Evolutionary conservation across 1,284 basidiomycete genomes (phyloP).

Genomic region (Moesziomyces sp.): DNA sequence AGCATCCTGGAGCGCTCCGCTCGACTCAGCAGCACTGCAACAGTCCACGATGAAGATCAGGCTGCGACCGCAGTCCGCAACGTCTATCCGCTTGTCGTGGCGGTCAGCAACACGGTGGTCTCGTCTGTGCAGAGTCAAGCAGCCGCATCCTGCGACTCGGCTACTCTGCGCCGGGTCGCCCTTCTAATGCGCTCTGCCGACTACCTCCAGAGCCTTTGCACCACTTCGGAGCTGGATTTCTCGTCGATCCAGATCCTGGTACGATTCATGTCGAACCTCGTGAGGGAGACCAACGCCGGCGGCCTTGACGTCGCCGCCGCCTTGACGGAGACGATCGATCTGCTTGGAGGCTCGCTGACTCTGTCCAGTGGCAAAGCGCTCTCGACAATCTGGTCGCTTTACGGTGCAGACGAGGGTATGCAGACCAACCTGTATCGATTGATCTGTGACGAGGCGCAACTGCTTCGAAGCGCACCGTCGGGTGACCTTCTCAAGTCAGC

Average conservation of each 20-base stretch:
- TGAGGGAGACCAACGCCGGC: constrained; percentile 16
- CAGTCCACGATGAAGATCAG: constrained; percentile 33
- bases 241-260: constrained; percentile 48
- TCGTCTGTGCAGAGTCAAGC: constrained; percentile 4
- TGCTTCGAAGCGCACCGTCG: constrained; percentile 7
- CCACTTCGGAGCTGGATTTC: constrained; percentile 45
- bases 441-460: constrained; percentile 27
- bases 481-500: constrained; percentile 59
- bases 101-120: constrained; percentile 18
- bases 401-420: constrained; percentile 38
- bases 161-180: constrained; percentile 20
- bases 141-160: not conserved
- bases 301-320: constrained; percentile 11
- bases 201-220: constrained; percentile 36
- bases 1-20: constrained; percentile 45
- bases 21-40: constrained; percentile 22
- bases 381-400: constrained; percentile 51
- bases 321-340: constrained; percentile 17
- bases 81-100: constrained; percentile 32
- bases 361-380: constrained; percentile 52
- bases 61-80: constrained; percentile 36
- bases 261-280: constrained; percentile 33
- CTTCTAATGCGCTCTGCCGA: constrained; percentile 30
- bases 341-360: constrained; percentile 41
- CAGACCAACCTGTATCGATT: constrained; percentile 38